These are phyloP conservation scores for Escovopsis sp. DNA, from an alignment of 2,329 filamentous ascomycete species.

Conservation along the genomic window DNA sequence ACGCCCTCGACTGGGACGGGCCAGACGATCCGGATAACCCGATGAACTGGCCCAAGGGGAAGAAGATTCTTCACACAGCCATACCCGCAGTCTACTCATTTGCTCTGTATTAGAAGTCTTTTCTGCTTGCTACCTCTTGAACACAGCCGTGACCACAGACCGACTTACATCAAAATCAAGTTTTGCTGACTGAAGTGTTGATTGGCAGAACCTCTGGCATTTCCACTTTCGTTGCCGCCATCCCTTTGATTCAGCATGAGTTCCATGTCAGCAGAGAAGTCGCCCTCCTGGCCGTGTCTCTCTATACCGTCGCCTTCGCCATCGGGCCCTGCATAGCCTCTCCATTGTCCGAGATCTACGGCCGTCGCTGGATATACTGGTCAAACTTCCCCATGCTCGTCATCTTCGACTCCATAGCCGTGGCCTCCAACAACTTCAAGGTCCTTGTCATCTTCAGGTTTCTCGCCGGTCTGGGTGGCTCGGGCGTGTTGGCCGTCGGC, in stretches of 20 bases:
- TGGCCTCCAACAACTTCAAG: neutral
- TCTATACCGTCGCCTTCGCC: neutral
- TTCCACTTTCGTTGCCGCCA: neutral
- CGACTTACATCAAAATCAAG: neutral
- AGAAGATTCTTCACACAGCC: neutral
- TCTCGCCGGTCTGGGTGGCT: neutral
- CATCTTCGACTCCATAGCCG: neutral
- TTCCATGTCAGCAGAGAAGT: neutral
- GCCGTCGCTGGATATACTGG: neutral
- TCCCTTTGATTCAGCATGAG: neutral
- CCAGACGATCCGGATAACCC: slow-evolving; percentile 1
- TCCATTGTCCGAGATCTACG: neutral
- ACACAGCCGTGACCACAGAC: neutral
- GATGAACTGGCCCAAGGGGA: neutral
- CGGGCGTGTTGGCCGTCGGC: neutral
- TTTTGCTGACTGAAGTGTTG: no score
- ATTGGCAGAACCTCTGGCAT: neutral
- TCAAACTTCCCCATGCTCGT: neutral
- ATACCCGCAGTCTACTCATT: neutral
- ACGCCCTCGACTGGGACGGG: neutral
- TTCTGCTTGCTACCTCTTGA: neutral
- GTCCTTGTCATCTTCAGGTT: neutral
- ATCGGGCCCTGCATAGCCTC: neutral
- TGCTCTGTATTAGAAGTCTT: neutral
- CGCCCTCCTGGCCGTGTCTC: neutral